A percentile compares a stretch with the other conserved stretches of the same genome.
Conservation (phyloP, 2,329 filamentous ascomycete species). For the Cordyceps javanica region DNA sequence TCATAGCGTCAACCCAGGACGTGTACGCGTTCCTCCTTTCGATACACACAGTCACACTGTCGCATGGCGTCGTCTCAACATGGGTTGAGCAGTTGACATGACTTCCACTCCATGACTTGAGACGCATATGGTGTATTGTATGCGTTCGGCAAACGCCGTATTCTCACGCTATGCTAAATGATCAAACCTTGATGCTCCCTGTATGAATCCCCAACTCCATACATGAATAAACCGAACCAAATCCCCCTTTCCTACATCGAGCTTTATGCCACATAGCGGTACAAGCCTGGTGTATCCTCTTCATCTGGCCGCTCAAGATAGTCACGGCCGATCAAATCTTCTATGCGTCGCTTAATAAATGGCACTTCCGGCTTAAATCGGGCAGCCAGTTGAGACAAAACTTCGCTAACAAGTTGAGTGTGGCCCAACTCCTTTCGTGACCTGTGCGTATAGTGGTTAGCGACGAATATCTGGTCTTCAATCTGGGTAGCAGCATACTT, state of each 20-base stretch:
- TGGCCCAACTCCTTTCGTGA: constrained; percentile 69
- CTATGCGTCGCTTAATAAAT: constrained; percentile 77
- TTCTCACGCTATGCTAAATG: constrained; percentile 1
- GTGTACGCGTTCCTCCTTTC: too few species aligned
- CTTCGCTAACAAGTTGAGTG: constrained; percentile 63
- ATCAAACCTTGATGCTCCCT: background rate
- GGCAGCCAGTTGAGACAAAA: constrained; percentile 59
- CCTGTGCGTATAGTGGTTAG: constrained; percentile 39
- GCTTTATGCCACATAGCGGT: constrained; percentile 63
- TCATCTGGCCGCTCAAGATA: constrained; percentile 69
- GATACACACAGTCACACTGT: too few species aligned
- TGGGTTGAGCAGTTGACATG: too few species aligned
- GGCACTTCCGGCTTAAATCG: constrained; percentile 71
- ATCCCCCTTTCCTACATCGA: background rate
- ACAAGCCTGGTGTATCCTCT: constrained; percentile 56
- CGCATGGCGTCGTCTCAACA: too few species aligned
- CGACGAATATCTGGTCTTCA: background rate
- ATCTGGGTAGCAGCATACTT: constrained; percentile 56
- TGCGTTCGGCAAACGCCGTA: background rate
- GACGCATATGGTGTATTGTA: background rate
- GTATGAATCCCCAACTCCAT: constrained; percentile 4
- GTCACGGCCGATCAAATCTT: constrained; percentile 69
- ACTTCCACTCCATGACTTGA: background rate
- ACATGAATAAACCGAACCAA: background rate
- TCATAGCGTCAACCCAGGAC: too few species aligned